Evolutionary conservation across 345 rosid genomes (phyloP).

Genomic region (Eutrema yunnanense): DNA sequence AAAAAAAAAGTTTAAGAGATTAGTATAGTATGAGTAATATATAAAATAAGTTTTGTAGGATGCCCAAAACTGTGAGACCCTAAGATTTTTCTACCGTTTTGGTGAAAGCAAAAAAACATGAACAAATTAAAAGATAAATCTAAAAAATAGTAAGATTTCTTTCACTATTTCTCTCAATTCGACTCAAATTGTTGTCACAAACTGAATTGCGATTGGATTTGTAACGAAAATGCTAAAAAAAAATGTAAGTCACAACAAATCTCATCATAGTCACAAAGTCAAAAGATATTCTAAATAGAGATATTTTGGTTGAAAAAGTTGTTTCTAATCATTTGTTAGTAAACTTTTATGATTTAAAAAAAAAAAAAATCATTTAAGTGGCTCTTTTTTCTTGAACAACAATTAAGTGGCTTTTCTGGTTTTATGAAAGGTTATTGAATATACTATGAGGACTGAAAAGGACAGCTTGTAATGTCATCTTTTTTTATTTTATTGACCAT

Average conservation of each 20-base stretch:
- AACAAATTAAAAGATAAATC: background rate
- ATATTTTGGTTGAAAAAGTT: background rate
- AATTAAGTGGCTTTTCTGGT: background rate
- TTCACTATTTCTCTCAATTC: too few relatives aligned
- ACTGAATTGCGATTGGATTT: too few relatives aligned
- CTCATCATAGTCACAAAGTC: background rate
- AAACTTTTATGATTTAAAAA: background rate
- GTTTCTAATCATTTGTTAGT: background rate
- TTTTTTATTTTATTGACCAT: constrained; percentile 29
- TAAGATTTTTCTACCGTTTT: too few relatives aligned
- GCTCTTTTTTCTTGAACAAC: background rate
- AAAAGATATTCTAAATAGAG: background rate
- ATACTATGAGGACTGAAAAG: background rate
- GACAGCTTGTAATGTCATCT: constrained; percentile 32
- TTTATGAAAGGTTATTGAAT: background rate
- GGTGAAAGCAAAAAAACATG: too few relatives aligned
- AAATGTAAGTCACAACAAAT: too few relatives aligned
- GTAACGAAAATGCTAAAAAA: too few relatives aligned
- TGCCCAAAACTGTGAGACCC: background rate
- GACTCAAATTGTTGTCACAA: too few relatives aligned
- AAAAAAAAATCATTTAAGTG: background rate
- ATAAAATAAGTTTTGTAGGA: background rate
- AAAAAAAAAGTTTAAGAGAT: background rate
- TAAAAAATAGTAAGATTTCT: too few relatives aligned
- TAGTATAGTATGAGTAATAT: background rate